Evolutionary conservation across 208 protist species (phyloP), one percentile per base, ranked within the genome.

Genomic region (Trypanosoma conorhini): DNA sequence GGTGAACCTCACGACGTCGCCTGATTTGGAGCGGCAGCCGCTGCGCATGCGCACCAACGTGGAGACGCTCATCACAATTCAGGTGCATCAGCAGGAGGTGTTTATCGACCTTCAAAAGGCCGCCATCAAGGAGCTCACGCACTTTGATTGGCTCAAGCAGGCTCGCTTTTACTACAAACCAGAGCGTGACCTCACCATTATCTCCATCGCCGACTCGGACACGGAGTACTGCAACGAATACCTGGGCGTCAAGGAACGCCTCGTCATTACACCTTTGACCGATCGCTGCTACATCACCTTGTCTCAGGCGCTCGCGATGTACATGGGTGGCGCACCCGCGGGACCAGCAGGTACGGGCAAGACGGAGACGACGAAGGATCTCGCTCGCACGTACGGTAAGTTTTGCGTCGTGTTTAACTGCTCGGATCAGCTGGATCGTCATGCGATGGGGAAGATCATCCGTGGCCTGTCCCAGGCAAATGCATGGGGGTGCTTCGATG

Each of bases 331-430:
- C 60, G 98, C 97, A 30, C 98, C 97, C 12, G 96, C 96, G 51
- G 98, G 98, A 26, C 98, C 98, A 21, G 96, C 98, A 17, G 97
- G 98, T 59, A 99, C 98, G 9, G 98, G 98, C 70, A 99, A 99
- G 82, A 99, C 98, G 5, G 97, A 99, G 85, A 99, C 97, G 24
- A 95, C 95, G 19, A 97, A 98, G 75, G 95, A 98, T 87, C 83
- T 98, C n/a, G 95, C 92, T 1, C 87, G 94, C 35, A 97, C 92
- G 44, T 95, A 97, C 65, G 96, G 94, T 48, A 98, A 98, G 82
- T 98, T 97, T 79, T 96, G 95, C 50, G 92, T 98, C 35, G 94
- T 98, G 38, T 97, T 97, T 67, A 98, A 98, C 79, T 98, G 96
- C 83, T 95, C 88, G 62, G 96, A 98, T 81, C 93, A 98, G 84